A percentile compares a stretch with the other conserved stretches of the same genome.
Conservation (phyloP, 2,329 filamentous ascomycete genomes). For the Aspergillus neoniger region DNA sequence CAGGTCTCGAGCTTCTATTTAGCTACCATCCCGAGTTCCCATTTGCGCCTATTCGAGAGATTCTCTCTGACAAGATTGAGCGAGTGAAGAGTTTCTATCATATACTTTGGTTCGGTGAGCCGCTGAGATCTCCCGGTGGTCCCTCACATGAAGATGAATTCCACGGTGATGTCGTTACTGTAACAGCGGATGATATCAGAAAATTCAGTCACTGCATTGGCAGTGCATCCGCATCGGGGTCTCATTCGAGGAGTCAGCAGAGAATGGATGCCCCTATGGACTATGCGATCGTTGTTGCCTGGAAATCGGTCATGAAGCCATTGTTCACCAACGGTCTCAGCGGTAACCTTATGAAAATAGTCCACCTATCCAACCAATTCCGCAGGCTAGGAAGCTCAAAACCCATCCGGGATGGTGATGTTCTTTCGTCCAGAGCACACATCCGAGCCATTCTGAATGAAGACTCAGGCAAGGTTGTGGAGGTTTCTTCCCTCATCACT, state of each 20-base stretch:
- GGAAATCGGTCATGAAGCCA: constrained; percentile 1
- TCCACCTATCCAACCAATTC: constrained; percentile 1
- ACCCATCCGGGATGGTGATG: not conserved
- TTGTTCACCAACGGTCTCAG: not conserved
- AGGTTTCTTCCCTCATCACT: not conserved
- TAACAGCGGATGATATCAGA: not conserved
- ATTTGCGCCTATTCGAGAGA: not conserved
- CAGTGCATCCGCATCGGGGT: not conserved
- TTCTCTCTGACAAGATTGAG: not conserved
- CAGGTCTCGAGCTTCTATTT: not conserved
- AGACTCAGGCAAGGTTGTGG: constrained; percentile 1
- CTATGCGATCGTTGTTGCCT: not conserved
- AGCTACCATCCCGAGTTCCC: not conserved
- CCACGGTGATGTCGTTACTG: not conserved
- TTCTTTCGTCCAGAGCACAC: not conserved
- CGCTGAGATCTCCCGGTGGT: not conserved
- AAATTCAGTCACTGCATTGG: not conserved
- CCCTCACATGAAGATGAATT: not conserved
- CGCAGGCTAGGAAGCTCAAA: not conserved
- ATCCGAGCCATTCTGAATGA: not conserved
- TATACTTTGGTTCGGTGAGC: not conserved
- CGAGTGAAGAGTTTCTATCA: constrained; percentile 2
- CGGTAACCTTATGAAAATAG: not conserved
- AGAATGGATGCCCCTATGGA: not conserved
- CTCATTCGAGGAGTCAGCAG: not conserved